Evolutionary conservation across 805 yeast species (phyloP).

Genomic region (Candida maris): DNA sequence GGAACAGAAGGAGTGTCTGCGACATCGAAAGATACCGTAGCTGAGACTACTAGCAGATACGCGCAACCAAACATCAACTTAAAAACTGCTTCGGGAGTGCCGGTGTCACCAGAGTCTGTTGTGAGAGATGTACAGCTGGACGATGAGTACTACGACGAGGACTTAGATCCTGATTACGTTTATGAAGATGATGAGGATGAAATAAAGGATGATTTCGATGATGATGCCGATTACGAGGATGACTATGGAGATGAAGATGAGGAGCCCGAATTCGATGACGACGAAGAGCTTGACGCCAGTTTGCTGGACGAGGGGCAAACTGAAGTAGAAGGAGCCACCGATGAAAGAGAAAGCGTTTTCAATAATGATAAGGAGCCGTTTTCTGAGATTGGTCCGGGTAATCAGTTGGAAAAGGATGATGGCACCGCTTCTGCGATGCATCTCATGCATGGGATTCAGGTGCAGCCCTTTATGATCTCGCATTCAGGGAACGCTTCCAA

Average conservation of each 20-base stretch:
- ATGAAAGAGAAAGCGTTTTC: not conserved
- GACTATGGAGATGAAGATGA: slow-evolving; percentile 29
- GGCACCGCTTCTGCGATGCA: not conserved
- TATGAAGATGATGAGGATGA: slow-evolving; percentile 29
- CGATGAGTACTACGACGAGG: slow-evolving; percentile 29
- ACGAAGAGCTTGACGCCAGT: slow-evolving; percentile 15
- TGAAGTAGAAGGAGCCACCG: not conserved
- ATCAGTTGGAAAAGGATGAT: no score
- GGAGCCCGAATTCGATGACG: slow-evolving; percentile 11
- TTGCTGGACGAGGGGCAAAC: slow-evolving; percentile 7
- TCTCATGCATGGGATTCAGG: not conserved
- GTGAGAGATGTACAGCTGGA: no score
- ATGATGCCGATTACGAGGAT: slow-evolving; percentile 30
- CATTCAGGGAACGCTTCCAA: slow-evolving; percentile 12
- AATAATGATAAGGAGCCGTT: not conserved
- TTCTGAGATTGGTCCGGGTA: no score
- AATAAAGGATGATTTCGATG: slow-evolving; percentile 26
- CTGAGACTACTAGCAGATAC: no score
- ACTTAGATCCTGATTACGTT: slow-evolving; percentile 33
- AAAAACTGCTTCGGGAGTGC: no score
- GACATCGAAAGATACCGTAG: no score
- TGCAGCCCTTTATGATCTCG: slow-evolving; percentile 12
- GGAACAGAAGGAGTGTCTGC: no score
- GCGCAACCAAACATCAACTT: no score
- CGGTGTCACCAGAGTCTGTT: slow-evolving; percentile 17